Percentiles rank a stretch among this genome's conserved stretches.
phyloP scores from a whole-genome alignment of 768 basidiomycete genomes.

The Mycena vulgaris region DNA sequence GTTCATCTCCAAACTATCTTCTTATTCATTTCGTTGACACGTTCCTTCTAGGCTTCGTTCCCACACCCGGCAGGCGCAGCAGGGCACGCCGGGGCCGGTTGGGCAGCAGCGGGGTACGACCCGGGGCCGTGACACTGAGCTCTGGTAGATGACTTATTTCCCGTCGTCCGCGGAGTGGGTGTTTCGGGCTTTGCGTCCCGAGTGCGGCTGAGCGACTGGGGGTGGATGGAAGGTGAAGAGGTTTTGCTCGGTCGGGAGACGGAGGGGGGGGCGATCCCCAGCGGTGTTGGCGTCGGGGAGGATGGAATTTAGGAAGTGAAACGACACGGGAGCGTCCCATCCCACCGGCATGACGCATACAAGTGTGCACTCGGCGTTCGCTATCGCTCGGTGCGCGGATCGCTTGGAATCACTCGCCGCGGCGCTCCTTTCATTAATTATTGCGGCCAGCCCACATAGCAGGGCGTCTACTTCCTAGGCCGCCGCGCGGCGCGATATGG shows the following conservation, averaged over 20 bases:
- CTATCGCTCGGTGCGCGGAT: constrained; percentile 13
- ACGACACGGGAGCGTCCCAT: constrained; percentile 26
- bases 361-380: constrained; percentile 15
- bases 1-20: constrained; percentile 48
- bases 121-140: constrained; percentile 65
- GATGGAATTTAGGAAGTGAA: constrained; percentile 25
- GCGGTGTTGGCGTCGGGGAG: constrained; percentile 11
- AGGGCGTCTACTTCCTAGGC: constrained; percentile 23
- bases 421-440: constrained; percentile 27
- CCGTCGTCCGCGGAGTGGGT: constrained; percentile 49
- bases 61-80: constrained; percentile 87
- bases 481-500: constrained; percentile 36
- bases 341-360: constrained; percentile 26
- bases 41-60: constrained; percentile 78
- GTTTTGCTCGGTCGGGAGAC: constrained; percentile 38
- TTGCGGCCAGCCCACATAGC: constrained; percentile 15
- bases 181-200: constrained; percentile 57
- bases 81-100: constrained; percentile 65
- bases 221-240: constrained; percentile 65
- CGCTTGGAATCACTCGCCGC: constrained; percentile 23
- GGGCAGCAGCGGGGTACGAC: constrained; percentile 58
- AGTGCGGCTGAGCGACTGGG: constrained; percentile 63
- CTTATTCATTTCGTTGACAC: constrained; percentile 31
- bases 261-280: constrained; percentile 30
- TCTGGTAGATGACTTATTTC: constrained; percentile 64